phyloP scores from a whole-genome alignment of 495 filamentous ascomycete genomes.

The Penicillium waksmanii region DNA sequence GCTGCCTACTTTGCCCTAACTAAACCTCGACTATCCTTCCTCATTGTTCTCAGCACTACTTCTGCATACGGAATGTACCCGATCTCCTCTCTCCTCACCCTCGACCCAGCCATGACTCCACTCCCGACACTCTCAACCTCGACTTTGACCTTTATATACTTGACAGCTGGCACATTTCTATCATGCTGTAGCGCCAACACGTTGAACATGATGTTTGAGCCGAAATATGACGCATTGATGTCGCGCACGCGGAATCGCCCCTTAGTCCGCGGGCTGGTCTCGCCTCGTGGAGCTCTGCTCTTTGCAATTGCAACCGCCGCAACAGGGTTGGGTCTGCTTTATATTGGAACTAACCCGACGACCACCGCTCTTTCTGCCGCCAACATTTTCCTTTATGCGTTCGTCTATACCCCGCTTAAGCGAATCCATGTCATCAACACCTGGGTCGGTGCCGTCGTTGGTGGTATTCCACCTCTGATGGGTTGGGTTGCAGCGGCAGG shows the following conservation, averaged over 20 bases:
- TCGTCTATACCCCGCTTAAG: slow-evolving; percentile 91
- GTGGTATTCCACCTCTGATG: slow-evolving; percentile 94
- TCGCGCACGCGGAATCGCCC: slow-evolving; percentile 86
- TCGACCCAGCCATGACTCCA: slow-evolving; percentile 65
- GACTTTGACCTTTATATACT: slow-evolving; percentile 87
- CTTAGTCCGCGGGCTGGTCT: slow-evolving; percentile 81
- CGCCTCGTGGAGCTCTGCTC: slow-evolving; percentile 69
- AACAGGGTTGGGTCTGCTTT: slow-evolving; percentile 69
- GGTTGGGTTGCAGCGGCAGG: slow-evolving; percentile 95
- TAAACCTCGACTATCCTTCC: slow-evolving; percentile 90
- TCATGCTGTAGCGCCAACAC: slow-evolving; percentile 87
- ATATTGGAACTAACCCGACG: slow-evolving; percentile 91
- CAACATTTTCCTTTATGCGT: slow-evolving; percentile 90
- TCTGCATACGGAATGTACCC: slow-evolving; percentile 93
- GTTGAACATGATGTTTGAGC: slow-evolving; percentile 96
- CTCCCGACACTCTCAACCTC: slow-evolving; percentile 86
- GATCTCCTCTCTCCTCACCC: slow-evolving; percentile 58
- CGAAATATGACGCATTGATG: slow-evolving; percentile 89
- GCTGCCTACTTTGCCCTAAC: slow-evolving; percentile 90
- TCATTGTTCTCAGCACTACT: slow-evolving; percentile 89
- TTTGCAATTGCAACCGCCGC: slow-evolving; percentile 76
- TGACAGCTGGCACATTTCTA: slow-evolving; percentile 86
- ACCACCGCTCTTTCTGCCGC: slow-evolving; percentile 80
- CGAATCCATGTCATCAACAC: slow-evolving; percentile 86
- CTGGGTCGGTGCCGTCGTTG: slow-evolving; percentile 92